These are phyloP conservation scores for Cyathus striatus DNA, from an alignment of 768 basidiomycete genomes.

Conservation along the genomic window DNA sequence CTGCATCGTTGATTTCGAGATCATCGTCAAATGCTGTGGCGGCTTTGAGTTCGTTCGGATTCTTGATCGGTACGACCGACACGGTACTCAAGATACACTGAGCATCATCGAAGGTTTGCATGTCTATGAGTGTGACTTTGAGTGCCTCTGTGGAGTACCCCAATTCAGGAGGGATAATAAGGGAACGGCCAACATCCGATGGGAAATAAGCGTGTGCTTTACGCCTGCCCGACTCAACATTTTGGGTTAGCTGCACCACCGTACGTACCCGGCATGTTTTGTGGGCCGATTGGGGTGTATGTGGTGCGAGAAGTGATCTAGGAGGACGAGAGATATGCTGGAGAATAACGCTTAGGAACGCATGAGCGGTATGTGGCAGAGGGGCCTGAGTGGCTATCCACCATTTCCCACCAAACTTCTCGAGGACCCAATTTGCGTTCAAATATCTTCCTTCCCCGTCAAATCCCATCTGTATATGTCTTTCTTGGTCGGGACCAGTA, in stretches of 20 bases:
- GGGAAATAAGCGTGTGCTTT: slow-evolving; percentile 85
- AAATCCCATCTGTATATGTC: slow-evolving; percentile 9
- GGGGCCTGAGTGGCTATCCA: slow-evolving; percentile 90
- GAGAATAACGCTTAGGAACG: slow-evolving; percentile 69
- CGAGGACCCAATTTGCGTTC: slow-evolving; percentile 85
- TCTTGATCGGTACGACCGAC: slow-evolving; percentile 36
- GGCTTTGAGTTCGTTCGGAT: slow-evolving; percentile 6
- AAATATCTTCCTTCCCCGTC: slow-evolving; percentile 49
- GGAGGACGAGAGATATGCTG: slow-evolving; percentile 38
- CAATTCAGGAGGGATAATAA: slow-evolving; percentile 40
- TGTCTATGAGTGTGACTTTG: slow-evolving; percentile 52
- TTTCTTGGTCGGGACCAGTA: too few species aligned
- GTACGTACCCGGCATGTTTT: slow-evolving; percentile 51
- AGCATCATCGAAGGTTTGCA: slow-evolving; percentile 43
- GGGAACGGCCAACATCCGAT: slow-evolving; percentile 43
- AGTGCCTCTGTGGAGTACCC: slow-evolving; percentile 37
- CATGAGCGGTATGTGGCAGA: slow-evolving; percentile 59
- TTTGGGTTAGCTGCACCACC: slow-evolving; percentile 76
- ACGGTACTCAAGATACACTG: slow-evolving; percentile 60
- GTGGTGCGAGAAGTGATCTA: slow-evolving; percentile 8
- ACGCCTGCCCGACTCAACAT: slow-evolving; percentile 60
- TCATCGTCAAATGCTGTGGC: slow-evolving; percentile 4
- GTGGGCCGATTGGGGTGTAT: slow-evolving; percentile 1
- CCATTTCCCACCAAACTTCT: slow-evolving; percentile 65
- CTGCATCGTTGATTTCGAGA: slow-evolving; percentile 6